These are phyloP conservation scores for Auxenochlorella pyrenoidosa DNA, from an alignment of 139 green algal genomes.

Conservation along the genomic window DNA sequence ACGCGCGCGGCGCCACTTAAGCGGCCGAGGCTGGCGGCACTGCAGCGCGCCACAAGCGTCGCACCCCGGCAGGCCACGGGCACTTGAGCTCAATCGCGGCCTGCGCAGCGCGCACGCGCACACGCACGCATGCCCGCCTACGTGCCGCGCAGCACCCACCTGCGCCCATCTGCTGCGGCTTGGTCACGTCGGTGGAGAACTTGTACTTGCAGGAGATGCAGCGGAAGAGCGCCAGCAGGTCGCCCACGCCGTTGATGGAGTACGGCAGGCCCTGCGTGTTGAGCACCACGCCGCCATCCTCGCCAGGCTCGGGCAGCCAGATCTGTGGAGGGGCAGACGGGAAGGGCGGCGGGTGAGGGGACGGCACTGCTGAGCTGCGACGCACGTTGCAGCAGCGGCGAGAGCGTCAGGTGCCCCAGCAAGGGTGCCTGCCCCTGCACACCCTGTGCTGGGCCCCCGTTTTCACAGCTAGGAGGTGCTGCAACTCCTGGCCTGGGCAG, in stretches of 20 bases:
- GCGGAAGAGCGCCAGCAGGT: slow-evolving; percentile 87
- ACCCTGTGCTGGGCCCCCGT: too few relatives aligned
- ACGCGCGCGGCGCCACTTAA: too few relatives aligned
- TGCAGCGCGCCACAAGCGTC: too few relatives aligned
- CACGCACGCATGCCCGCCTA: background rate
- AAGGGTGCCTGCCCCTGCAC: too few relatives aligned
- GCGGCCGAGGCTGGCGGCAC: too few relatives aligned
- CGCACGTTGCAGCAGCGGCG: too few relatives aligned
- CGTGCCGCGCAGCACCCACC: background rate
- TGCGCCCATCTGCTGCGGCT: slow-evolving; percentile 76
- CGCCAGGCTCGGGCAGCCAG: slow-evolving; percentile 48
- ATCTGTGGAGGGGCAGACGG: slow-evolving; percentile 34
- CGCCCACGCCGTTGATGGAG: slow-evolving; percentile 73
- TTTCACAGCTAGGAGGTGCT: too few relatives aligned
- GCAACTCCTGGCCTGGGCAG: too few relatives aligned
- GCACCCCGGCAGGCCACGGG: too few relatives aligned
- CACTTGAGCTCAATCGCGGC: background rate
- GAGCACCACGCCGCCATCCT: slow-evolving; percentile 45
- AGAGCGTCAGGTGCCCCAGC: too few relatives aligned
- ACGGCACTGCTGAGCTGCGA: too few relatives aligned
- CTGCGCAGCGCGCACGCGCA: background rate
- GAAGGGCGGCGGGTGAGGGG: too few relatives aligned
- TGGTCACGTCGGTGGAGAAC: slow-evolving; percentile 76
- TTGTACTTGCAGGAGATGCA: slow-evolving; percentile 89
- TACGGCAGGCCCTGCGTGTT: slow-evolving; percentile 81